phyloP scores from a whole-genome alignment of 2,329 filamentous ascomycete genomes.

The Rhytidhysteron rufulum region DNA sequence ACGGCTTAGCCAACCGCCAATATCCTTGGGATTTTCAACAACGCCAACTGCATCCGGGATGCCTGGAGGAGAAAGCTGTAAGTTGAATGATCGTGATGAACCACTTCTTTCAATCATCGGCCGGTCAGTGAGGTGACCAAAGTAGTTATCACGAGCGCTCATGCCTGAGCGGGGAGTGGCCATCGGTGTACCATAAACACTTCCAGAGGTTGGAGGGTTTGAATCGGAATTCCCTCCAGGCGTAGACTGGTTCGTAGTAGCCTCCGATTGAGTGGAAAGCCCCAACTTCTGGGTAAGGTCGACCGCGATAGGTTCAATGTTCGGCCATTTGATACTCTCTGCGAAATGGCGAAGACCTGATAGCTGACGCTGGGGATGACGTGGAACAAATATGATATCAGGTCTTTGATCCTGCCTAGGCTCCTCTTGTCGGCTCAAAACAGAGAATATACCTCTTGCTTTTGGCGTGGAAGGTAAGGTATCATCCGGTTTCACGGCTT shows the following conservation, averaged over 20 bases:
- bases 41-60: conserved; percentile 10
- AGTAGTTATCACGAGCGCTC: conserved; percentile 30
- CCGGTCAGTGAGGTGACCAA: conserved; percentile 23
- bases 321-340: conserved; percentile 48
- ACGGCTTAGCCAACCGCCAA: conserved; percentile 53
- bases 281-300: conserved; percentile 36
- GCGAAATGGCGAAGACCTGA: conserved; percentile 51
- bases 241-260: conserved; percentile 13
- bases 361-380: conserved; percentile 40
- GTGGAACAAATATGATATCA: conserved; percentile 31
- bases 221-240: conserved; percentile 21
- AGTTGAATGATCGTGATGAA: conserved; percentile 24
- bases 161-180: conserved; percentile 29
- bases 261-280: conserved; percentile 13
- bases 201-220: conserved; percentile 26
- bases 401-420: conserved; percentile 10
- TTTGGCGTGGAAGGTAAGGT: conserved; percentile 15
- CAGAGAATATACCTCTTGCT: conserved; percentile 23
- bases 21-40: conserved; percentile 21
- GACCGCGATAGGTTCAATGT: conserved; percentile 34
- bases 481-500: conserved; percentile 28
- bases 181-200: conserved; percentile 36
- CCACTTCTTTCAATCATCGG: conserved; percentile 21
- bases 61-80: conserved; percentile 25
- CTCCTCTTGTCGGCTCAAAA: conserved; percentile 21